Evolutionary conservation across 179 eudicot genomes (phyloP).

Genomic region (Nepenthes alata): DNA sequence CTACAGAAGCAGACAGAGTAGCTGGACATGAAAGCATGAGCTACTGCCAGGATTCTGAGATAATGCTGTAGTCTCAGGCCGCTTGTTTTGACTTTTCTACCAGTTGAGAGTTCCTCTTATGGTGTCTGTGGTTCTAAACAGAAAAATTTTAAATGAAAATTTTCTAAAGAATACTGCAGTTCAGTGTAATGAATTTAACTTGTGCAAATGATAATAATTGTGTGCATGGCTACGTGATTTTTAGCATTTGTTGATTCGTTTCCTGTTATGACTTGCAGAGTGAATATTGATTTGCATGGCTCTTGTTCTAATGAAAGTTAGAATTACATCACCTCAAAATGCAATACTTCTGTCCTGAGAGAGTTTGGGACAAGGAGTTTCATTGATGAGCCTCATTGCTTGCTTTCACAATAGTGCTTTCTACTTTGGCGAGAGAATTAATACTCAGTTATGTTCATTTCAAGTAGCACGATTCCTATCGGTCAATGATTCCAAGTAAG

Average conservation of each 20-base stretch:
- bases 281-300: conserved; percentile 19
- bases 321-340: conserved; percentile 20
- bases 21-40: too few relatives aligned
- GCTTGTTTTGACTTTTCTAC: too few relatives aligned
- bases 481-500: conserved; percentile 32
- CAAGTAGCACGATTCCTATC: conserved; percentile 14
- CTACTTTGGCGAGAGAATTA: conserved; percentile 18
- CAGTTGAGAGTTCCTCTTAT: too few relatives aligned
- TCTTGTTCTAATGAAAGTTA: conserved; percentile 28
- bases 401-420: conserved; percentile 14
- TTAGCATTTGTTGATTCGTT: neutral
- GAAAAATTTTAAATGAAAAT: too few relatives aligned
- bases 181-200: too few relatives aligned
- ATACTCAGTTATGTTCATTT: conserved; percentile 17
- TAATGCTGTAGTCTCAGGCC: too few relatives aligned
- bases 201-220: too few relatives aligned
- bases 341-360: conserved; percentile 8
- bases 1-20: too few relatives aligned
- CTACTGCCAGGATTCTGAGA: too few relatives aligned
- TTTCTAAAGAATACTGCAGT: too few relatives aligned
- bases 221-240: neutral
- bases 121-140: too few relatives aligned
- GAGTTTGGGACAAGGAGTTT: conserved; percentile 9
- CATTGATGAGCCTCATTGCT: conserved; percentile 7
- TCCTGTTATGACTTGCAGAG: conserved; percentile 12